Conservation (phyloP, 2,329 filamentous ascomycete species). For the Aspergillus bombycis region DNA sequence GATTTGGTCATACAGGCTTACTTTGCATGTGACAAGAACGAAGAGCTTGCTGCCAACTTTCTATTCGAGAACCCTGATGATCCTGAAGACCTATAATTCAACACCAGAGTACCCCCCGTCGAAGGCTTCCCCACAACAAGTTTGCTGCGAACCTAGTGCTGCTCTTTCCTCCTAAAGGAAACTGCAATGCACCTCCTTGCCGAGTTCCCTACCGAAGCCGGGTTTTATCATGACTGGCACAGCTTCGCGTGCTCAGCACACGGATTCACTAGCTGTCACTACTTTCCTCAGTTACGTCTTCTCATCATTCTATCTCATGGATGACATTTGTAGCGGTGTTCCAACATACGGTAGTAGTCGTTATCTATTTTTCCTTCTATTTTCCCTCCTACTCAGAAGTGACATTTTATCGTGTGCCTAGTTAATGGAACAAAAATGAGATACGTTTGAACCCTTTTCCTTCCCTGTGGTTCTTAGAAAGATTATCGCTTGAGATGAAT, state of each 20-base stretch:
- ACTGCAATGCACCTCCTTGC: slow-evolving; percentile 16
- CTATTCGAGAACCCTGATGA: slow-evolving; percentile 96
- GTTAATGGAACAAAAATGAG: slow-evolving; percentile 32
- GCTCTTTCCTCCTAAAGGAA: slow-evolving; percentile 20
- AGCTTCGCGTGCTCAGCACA: background rate
- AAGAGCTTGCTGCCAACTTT: slow-evolving; percentile 97
- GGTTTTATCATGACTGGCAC: background rate
- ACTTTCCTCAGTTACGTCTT: background rate
- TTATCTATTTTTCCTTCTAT: background rate
- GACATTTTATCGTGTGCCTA: slow-evolving; percentile 34
- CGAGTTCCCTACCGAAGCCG: background rate
- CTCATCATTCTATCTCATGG: background rate
- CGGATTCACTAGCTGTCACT: background rate
- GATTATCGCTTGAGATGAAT: background rate
- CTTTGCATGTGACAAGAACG: slow-evolving; percentile 99
- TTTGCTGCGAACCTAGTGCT: slow-evolving; percentile 12
- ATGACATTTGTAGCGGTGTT: slow-evolving; percentile 14
- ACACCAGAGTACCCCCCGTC: background rate
- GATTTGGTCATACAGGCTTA: slow-evolving; percentile 97
- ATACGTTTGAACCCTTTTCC: background rate
- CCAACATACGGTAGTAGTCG: slow-evolving; percentile 19
- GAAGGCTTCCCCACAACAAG: background rate
- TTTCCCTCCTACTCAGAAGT: slow-evolving; percentile 17
- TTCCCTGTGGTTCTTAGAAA: background rate
- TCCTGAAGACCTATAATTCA: slow-evolving; percentile 50